A percentile compares a stretch with the other conserved stretches of the same genome.
phyloP scores from a whole-genome alignment of 768 basidiomycete species.

The Lactarius hengduanensis region DNA sequence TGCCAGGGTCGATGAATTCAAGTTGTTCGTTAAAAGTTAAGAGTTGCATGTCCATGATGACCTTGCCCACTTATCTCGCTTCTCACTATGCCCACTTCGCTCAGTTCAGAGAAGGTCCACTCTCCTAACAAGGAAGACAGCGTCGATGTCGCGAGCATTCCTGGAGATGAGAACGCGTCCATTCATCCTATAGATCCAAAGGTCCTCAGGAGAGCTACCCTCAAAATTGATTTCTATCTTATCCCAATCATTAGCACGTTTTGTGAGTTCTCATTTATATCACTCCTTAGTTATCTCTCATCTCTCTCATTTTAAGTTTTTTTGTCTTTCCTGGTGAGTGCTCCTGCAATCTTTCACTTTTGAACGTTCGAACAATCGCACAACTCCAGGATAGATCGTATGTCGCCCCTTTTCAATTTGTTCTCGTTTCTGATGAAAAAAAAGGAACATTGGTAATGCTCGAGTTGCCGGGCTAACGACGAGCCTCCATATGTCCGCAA shows the following conservation, averaged over 20 bases:
- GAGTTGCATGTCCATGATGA: not conserved
- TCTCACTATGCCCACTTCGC: not conserved
- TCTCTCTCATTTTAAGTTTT: conserved; percentile 2
- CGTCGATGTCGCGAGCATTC: not conserved
- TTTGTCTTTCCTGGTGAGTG: conserved; percentile 19
- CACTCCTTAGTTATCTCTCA: not conserved
- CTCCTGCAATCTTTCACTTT: not conserved
- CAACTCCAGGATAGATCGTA: conserved; percentile 17
- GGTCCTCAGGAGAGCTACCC: conserved; percentile 3
- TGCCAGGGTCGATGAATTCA: not conserved
- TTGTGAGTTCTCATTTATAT: conserved; percentile 1
- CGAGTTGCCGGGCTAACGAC: conserved; percentile 35
- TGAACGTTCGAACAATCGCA: not conserved
- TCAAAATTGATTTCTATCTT: conserved; percentile 17
- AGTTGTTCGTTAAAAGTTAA: not conserved
- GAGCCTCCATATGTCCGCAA: conserved; percentile 32
- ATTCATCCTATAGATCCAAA: not conserved
- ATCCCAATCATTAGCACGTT: conserved; percentile 6
- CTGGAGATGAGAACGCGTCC: conserved; percentile 17
- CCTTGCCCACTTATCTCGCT: not conserved
- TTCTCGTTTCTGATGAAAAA: not conserved
- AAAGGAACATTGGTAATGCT: conserved; percentile 33
- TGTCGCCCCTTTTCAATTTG: not conserved
- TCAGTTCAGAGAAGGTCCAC: not conserved
- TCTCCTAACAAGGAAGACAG: conserved; percentile 5